These are phyloP conservation scores for Eucalyptus marginata DNA, from an alignment of 345 rosid genomes.

Conservation along the genomic window DNA sequence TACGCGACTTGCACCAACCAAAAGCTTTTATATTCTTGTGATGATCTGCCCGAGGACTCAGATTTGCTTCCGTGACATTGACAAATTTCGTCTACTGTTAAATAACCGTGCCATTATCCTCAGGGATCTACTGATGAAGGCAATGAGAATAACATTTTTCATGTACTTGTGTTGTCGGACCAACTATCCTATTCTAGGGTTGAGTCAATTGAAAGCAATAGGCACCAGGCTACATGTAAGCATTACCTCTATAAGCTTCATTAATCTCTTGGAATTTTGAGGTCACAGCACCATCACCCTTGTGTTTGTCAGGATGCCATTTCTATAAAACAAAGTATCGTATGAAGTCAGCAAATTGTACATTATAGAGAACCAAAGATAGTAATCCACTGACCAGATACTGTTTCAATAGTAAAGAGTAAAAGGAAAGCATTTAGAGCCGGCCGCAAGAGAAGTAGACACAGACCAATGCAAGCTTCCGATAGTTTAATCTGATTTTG, in stretches of 20 bases:
- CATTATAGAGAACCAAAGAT: not conserved
- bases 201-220: not conserved
- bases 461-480: constrained; percentile 81
- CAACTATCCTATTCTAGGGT: not conserved
- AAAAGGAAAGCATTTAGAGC: constrained; percentile 2
- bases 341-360: not conserved
- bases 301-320: constrained; percentile 92
- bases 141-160: not conserved
- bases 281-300: constrained; percentile 53
- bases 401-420: not conserved
- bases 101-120: not conserved
- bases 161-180: not conserved
- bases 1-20: not conserved
- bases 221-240: not conserved
- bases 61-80: not conserved
- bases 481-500: constrained; percentile 54
- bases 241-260: constrained; percentile 64
- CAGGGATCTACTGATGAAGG: not conserved
- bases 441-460: not conserved
- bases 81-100: not conserved
- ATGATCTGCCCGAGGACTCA: not conserved
- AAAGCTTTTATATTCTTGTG: not conserved
- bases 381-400: not conserved
- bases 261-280: constrained; percentile 73
- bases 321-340: constrained; percentile 15